phyloP scores from a whole-genome alignment of 2,329 filamentous ascomycete genomes.

The Aspergillus quadricinctus region DNA sequence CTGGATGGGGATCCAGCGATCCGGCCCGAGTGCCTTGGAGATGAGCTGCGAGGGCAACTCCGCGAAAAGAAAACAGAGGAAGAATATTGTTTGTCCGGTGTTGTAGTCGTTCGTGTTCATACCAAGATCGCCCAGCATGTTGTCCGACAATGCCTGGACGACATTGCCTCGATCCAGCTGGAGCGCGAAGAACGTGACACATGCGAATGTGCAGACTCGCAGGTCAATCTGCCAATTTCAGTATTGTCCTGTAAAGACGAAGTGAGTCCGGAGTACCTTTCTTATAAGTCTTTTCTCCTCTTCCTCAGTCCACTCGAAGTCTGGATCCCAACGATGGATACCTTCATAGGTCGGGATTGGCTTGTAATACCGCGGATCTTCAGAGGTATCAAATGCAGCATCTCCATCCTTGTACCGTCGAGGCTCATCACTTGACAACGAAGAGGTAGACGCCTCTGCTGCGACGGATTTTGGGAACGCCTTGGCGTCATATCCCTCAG shows the following conservation, averaged over 20 bases:
- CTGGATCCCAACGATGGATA: constrained; percentile 46
- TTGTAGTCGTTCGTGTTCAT: constrained; percentile 49
- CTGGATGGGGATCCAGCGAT: constrained; percentile 58
- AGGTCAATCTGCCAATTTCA: constrained; percentile 34
- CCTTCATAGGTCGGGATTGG: constrained; percentile 44
- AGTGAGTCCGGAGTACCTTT: constrained; percentile 24
- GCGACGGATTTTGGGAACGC: constrained; percentile 3
- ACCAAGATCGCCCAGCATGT: constrained; percentile 49
- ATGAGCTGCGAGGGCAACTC: constrained; percentile 61
- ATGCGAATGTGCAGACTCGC: constrained; percentile 42
- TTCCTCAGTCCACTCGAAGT: constrained; percentile 41
- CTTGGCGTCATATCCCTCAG: constrained; percentile 8
- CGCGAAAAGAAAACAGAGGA: constrained; percentile 37
- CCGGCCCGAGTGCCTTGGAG: constrained; percentile 55
- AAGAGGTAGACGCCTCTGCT: constrained; percentile 12
- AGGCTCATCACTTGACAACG: constrained; percentile 3
- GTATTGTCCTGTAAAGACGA: neutral
- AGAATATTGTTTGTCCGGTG: constrained; percentile 40
- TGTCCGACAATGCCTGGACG: constrained; percentile 57
- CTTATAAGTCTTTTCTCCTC: constrained; percentile 40
- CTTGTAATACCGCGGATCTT: constrained; percentile 35
- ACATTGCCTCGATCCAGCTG: constrained; percentile 63
- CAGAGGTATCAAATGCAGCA: constrained; percentile 32
- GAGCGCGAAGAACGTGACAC: constrained; percentile 60
- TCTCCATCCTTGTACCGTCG: constrained; percentile 13